Base-by-base conservation (phyloP, 108 stramenopile genomes). In the Nannochloropsis salina region DNA sequence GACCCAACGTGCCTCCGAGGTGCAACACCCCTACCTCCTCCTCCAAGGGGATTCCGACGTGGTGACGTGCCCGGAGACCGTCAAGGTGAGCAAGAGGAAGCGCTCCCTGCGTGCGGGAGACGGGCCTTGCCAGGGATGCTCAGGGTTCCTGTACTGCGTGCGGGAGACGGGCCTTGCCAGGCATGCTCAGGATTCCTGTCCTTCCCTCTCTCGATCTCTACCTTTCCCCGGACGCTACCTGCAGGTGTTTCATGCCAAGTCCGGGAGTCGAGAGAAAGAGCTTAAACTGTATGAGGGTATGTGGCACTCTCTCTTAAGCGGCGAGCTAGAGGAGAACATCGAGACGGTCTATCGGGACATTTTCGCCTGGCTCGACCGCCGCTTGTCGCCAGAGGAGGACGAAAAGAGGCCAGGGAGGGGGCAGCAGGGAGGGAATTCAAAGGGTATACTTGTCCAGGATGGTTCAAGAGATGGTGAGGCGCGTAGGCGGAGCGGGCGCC, bases 241-340 rank as follows among this genome's bases (percentile, higher is more conserved):
- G n/a, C 61, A 74, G 61, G 61, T n/a, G 8, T 74, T 74, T 74
- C 61, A 74, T 74, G 61, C 61, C 61, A 74, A 74, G 8, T 15
- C 61, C 2, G 61, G 61, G 20, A 74, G 61, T n/a, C 15, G n/a
- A n/a, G 61, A 74, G 3, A 74, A 74, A n/a, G 61, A 74, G 8
- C 61, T 74, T 6, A 74, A 74, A n/a, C 61, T 74, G 61, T 74
- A 74, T 2, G 61, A 74, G n/a, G 61, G 61, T 4, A 74, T 74
- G 61, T 74, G 61, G 61, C 61, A 74, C 61, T 74, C 61, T n/a
- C 61, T 74, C 61, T 15, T 74, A n/a, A n/a, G 61, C 15, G 61
- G 61, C 6, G 61, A 74, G 61, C 61, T 74, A 3, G 61, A 74
- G 61, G 20, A 15, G 61, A 15, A 74, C 61, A 74, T 74, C 15